Base-by-base conservation (phyloP, 1,139 yeast genomes). In the Geotrichum carabidarum region DNA sequence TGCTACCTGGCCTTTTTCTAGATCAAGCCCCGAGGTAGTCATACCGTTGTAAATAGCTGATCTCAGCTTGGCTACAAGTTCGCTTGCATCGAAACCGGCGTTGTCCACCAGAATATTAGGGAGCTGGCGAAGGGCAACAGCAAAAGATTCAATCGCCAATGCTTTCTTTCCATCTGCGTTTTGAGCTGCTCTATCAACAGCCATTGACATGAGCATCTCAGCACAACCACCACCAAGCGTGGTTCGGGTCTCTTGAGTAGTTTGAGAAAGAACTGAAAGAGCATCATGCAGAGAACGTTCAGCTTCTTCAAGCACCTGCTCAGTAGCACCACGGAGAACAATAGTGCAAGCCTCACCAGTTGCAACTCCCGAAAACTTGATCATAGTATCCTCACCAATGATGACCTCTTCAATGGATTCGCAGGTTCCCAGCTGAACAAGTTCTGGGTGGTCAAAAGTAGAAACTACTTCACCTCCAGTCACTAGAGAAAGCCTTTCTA, bases 381-480 rank as follows among this genome's bases (percentile, higher is more conserved):
- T 83, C 73, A 79, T 78, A 36, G 86, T 80, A 66, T 84, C 89
- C 69, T 93, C 99, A 55, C 99, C 99, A 69, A 93, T 86, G 63
- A 90, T 80, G 43, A 93, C 75, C 72, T 93, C 99, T 72, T 93
- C 98, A 64, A 94, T 89, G 37, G 78, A 64, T 51, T 91, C 94
- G 78, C 99, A 93, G 68, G 83, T 80, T 52, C 99, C 99, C 55
- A 91, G 75, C 68, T 81, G 85, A 56, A 87, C 95, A 55, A 79
- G 78, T 54, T 86, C 95, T 27, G 99, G 96, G 62, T 84, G 79
- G 68, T 94, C 99, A 71, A 93, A 94, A 0, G 99, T 93, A 11
- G 98, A 91, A 2, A 86, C 96, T 55, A 94, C 98, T 74, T 93
- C 99, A 65, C 96, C 99, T 51, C 99, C 99, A 6, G 98, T 91